Percentiles rank a stretch among this genome's conserved stretches.
Evolutionary conservation across 2,329 filamentous ascomycete genomes (phyloP).

Genomic region (Fusarium burgessii): DNA sequence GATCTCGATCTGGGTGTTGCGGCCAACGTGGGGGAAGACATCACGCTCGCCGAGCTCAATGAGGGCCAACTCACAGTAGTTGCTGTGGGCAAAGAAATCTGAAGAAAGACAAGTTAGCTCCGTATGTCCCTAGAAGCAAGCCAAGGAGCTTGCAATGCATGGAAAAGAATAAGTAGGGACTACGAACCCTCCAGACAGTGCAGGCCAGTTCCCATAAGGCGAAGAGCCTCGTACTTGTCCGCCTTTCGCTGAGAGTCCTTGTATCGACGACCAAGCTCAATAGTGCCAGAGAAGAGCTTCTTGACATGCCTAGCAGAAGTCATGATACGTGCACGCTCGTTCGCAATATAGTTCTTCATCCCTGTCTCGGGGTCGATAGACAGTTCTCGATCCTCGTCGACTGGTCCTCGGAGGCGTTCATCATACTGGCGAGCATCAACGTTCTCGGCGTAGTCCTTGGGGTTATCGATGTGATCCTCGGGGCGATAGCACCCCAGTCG

Average conservation of each 20-base stretch:
- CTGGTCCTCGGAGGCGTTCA: conserved; percentile 80
- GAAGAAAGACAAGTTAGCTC: conserved; percentile 19
- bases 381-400: conserved; percentile 83
- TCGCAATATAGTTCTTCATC: conserved; percentile 95
- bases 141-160: not conserved
- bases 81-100: conserved; percentile 94
- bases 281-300: conserved; percentile 77
- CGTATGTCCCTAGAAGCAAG: not conserved
- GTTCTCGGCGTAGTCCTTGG: conserved; percentile 90
- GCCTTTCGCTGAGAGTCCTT: conserved; percentile 65
- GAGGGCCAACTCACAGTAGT: conserved; percentile 89
- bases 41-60: conserved; percentile 86
- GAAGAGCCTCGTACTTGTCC: conserved; percentile 89
- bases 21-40: conserved; percentile 89
- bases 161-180: not conserved
- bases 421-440: conserved; percentile 87
- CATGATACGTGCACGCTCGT: conserved; percentile 81
- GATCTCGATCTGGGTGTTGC: conserved; percentile 76
- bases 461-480: conserved; percentile 81
- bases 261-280: conserved; percentile 84
- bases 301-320: conserved; percentile 84
- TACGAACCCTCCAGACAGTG: conserved; percentile 83
- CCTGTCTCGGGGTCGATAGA: conserved; percentile 80
- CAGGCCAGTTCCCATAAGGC: conserved; percentile 86
- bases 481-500: conserved; percentile 86